These are phyloP conservation scores for Xylariaceae sp. DNA, from an alignment of 2,329 filamentous ascomycete genomes.

Conservation along the genomic window DNA sequence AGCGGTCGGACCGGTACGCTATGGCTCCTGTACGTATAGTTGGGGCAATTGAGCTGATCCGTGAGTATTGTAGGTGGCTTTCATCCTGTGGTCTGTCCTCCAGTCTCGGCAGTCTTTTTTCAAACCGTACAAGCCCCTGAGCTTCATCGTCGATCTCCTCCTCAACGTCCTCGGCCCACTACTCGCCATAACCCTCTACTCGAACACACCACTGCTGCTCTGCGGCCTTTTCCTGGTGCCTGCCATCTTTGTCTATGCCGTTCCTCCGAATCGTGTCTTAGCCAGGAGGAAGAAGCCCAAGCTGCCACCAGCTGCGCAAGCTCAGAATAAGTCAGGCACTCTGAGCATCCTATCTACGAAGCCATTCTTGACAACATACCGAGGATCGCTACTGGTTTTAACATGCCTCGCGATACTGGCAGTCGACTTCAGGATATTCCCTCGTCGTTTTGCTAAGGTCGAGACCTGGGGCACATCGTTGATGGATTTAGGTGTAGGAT, in stretches of 20 bases:
- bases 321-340: constrained; percentile 41
- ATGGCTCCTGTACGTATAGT: constrained; percentile 14
- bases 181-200: constrained; percentile 86
- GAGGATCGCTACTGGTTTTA: constrained; percentile 87
- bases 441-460: constrained; percentile 93
- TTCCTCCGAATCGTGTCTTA: constrained; percentile 53
- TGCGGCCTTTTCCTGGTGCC: constrained; percentile 77
- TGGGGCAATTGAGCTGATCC: constrained; percentile 25
- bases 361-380: constrained; percentile 91
- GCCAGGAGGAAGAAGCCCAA: constrained; percentile 59
- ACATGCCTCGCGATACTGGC: constrained; percentile 94
- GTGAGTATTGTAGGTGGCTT: constrained; percentile 66
- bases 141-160: constrained; percentile 80
- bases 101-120: constrained; percentile 88
- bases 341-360: constrained; percentile 74
- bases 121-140: constrained; percentile 71
- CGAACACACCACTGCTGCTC: constrained; percentile 74
- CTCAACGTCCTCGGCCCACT: constrained; percentile 85
- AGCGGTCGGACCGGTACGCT: constrained; percentile 79
- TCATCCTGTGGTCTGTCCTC: constrained; percentile 86
- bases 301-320: constrained; percentile 52
- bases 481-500: constrained; percentile 97
- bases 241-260: constrained; percentile 65
- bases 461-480: constrained; percentile 99
- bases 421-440: constrained; percentile 93